phyloP scores from a whole-genome alignment of 2,329 filamentous ascomycete species.

The Epicoccum nigrum region DNA sequence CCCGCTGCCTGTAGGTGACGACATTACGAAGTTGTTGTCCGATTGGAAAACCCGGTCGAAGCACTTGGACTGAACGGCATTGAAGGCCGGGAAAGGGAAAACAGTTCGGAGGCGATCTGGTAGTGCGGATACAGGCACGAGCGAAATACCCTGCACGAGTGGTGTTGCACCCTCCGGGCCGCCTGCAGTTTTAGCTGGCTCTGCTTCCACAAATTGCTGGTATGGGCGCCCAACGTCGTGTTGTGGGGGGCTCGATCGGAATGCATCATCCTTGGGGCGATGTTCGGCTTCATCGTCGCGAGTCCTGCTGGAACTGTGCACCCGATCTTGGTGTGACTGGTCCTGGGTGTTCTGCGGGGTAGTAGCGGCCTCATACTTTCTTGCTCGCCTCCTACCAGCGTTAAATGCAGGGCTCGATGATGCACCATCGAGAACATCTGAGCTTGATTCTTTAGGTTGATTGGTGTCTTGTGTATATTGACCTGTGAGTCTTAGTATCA shows the following conservation, averaged over 20 bases:
- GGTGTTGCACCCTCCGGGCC: constrained; percentile 29
- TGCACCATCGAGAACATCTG: constrained; percentile 31
- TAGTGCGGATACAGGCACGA: constrained; percentile 65
- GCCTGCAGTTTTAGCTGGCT: neutral
- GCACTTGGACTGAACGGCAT: constrained; percentile 82
- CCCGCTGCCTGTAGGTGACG: constrained; percentile 83
- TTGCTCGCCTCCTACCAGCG: constrained; percentile 41
- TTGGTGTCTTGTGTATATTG: constrained; percentile 32
- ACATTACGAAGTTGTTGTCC: constrained; percentile 77
- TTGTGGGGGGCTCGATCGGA: neutral
- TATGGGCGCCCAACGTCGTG: neutral
- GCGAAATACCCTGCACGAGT: constrained; percentile 63
- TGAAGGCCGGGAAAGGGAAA: constrained; percentile 78
- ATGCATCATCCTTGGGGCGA: neutral
- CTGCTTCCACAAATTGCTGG: neutral
- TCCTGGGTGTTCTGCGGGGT: neutral
- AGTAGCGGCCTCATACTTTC: neutral
- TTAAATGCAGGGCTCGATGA: constrained; percentile 52
- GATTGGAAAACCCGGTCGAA: constrained; percentile 70
- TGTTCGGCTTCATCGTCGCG: neutral
- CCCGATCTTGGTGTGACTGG: neutral
- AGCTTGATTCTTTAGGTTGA: constrained; percentile 35
- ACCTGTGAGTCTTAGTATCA: constrained; percentile 5
- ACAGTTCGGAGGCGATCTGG: constrained; percentile 72
- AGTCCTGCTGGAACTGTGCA: neutral